Evolutionary conservation across 768 basidiomycete species (phyloP).

Genomic region (Hygrocybe punicea): DNA sequence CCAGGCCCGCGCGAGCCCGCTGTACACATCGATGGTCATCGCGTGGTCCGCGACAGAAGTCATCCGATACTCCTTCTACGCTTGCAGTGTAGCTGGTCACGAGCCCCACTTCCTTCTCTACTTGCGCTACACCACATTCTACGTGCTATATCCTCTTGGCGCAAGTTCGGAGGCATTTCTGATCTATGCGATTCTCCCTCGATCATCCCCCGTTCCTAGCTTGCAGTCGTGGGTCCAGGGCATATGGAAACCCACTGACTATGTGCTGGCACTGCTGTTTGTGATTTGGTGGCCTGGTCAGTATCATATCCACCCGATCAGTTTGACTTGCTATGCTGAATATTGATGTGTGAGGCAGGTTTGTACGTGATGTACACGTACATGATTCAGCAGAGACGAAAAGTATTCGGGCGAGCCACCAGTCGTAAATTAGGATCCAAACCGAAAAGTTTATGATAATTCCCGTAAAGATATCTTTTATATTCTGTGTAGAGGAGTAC

Average conservation of each 20-base stretch:
- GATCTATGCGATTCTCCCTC: constrained; percentile 71
- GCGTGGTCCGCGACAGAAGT: constrained; percentile 93
- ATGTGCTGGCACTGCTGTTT: constrained; percentile 59
- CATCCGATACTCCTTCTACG: constrained; percentile 88
- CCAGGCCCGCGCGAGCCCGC: constrained; percentile 66
- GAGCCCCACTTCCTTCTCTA: constrained; percentile 55
- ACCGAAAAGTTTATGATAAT: constrained; percentile 4
- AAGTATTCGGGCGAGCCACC: constrained; percentile 34
- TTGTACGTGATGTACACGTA: constrained; percentile 52
- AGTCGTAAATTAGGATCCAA: constrained; percentile 16
- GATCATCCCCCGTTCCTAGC: constrained; percentile 40
- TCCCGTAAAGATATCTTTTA: not conserved
- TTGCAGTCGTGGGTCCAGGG: constrained; percentile 42
- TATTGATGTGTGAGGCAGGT: constrained; percentile 28
- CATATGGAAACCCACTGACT: constrained; percentile 56
- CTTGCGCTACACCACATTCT: constrained; percentile 91
- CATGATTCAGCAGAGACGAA: constrained; percentile 53
- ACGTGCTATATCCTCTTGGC: constrained; percentile 88
- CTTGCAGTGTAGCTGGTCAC: constrained; percentile 55
- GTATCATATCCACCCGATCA: constrained; percentile 8
- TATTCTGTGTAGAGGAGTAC: not conserved
- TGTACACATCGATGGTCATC: constrained; percentile 88
- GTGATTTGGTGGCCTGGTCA: constrained; percentile 86
- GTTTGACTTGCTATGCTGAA: not conserved
- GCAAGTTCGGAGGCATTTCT: constrained; percentile 88